Base-by-base conservation (phyloP, 306 rosid species). In the Glycyrrhiza uralensis region DNA sequence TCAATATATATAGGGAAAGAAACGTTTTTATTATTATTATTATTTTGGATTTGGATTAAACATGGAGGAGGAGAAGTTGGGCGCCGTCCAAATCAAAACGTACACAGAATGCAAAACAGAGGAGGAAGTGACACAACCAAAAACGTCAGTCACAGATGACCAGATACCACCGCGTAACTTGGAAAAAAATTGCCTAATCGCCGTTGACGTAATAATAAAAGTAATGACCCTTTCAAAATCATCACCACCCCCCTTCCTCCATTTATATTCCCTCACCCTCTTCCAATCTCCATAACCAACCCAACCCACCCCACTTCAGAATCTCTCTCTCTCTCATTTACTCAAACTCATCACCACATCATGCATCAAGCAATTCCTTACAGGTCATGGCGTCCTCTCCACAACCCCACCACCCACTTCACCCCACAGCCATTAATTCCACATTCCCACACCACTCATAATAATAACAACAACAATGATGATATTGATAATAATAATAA, bases 361-460 rank as follows among this genome's bases (percentile, higher is more conserved):
- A 90, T 90, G 96, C 82, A 90, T 44, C 86, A 88, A 75, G 94
- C 96, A 10, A 90, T 90, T 46, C 96, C 96, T 18, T 90, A 77
- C 78, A 70, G 79, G 9, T 81, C 93, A 51, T 83, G 85, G 90
- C 76, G 29, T 9, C 74, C 83, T 10, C 79, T 79, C 8, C 79
- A 78, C 66, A 22, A 35, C 60, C 13, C 47, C 47, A 44, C 75
- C 51, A 35, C 81, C 52, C 60, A 35, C 54, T 49, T 73, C 71
- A 63, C 57, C 73, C 57, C 73, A 61, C 63, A 32, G 0, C 45
- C 79, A 75, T 65, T 65, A 42, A 66, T 24, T 52, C 0, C 39
- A 76, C 66, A 14, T 36, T 35, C 71, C 4, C 38, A 22, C 0
- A 2, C 1, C 7, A 15, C 15, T 10, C 33, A 19, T 24, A 3